A percentile compares a stretch with the other conserved stretches of the same genome.
These are phyloP conservation scores for Pilaira anomala DNA, from an alignment of 192 early-diverging fungal species.

Conservation along the genomic window DNA sequence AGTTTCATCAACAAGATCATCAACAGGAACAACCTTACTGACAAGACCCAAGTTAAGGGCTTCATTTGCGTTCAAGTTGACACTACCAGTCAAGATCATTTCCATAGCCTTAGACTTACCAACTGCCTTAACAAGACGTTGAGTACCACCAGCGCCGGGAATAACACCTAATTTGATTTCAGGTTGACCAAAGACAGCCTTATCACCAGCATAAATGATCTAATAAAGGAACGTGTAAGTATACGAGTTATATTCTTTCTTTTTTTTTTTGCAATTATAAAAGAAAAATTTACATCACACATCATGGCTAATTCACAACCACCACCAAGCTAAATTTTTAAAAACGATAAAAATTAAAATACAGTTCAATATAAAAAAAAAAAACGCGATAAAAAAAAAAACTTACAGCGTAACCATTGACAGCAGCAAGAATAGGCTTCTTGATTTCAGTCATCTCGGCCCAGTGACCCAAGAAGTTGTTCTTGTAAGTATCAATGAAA, in stretches of 20 bases:
- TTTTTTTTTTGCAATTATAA: constrained; percentile 17
- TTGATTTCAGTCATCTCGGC: constrained; percentile 83
- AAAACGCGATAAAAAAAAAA: not conserved
- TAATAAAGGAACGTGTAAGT: constrained; percentile 32
- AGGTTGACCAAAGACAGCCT: constrained; percentile 95
- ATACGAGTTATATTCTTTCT: not conserved
- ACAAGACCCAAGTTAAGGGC: constrained; percentile 81
- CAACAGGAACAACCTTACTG: constrained; percentile 84
- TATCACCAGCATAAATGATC: constrained; percentile 98
- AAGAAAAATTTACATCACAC: constrained; percentile 61
- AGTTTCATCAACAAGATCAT: constrained; percentile 80
- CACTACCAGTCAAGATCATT: constrained; percentile 81
- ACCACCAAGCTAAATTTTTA: constrained; percentile 74
- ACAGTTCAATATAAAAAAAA: not conserved
- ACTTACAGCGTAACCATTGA: constrained; percentile 92
- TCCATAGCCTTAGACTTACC: constrained; percentile 99
- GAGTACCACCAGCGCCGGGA: constrained; percentile 84
- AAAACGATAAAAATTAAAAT: not conserved
- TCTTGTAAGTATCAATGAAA: constrained; percentile 86
- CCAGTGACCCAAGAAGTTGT: constrained; percentile 94
- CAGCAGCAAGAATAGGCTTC: constrained; percentile 97
- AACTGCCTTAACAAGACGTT: constrained; percentile 84
- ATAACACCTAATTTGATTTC: constrained; percentile 99
- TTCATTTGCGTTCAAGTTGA: constrained; percentile 82
- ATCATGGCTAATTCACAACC: constrained; percentile 99